Evolutionary conservation across 768 basidiomycete genomes (phyloP).

Genomic region (Mycena maculata): DNA sequence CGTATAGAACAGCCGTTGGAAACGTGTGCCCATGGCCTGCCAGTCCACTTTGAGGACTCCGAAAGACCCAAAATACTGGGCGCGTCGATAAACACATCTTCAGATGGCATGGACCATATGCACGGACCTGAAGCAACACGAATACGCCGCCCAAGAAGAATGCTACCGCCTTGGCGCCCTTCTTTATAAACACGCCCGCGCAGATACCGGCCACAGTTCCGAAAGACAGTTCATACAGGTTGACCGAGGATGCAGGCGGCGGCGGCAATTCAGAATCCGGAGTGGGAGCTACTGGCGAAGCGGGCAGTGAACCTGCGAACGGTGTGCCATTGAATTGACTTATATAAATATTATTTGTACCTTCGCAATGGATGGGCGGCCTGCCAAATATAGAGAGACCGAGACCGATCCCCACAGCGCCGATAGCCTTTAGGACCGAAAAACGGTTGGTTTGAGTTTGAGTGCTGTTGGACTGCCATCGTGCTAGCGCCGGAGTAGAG

Average conservation of each 20-base stretch:
- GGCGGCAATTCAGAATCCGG: constrained; percentile 50
- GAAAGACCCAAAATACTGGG: constrained; percentile 81
- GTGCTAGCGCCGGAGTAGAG: constrained; percentile 3
- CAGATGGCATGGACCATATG: not conserved
- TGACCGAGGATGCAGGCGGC: constrained; percentile 80
- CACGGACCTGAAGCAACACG: constrained; percentile 85
- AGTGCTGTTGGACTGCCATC: constrained; percentile 9
- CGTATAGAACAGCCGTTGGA: constrained; percentile 80
- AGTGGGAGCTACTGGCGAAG: constrained; percentile 21
- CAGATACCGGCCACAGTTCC: constrained; percentile 91
- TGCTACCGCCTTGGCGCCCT: constrained; percentile 87
- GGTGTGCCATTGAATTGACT: not conserved
- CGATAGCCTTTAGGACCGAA: constrained; percentile 26
- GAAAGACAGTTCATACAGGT: constrained; percentile 84
- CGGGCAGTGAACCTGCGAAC: constrained; percentile 27
- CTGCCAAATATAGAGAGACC: constrained; percentile 41
- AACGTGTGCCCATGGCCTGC: constrained; percentile 69
- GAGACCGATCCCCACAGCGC: constrained; percentile 37
- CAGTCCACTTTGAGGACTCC: constrained; percentile 86
- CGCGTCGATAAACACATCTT: not conserved
- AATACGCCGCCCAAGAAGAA: constrained; percentile 93
- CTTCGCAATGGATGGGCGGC: constrained; percentile 63
- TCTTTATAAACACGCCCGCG: constrained; percentile 94
- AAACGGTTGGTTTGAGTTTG: constrained; percentile 2
- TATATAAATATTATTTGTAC: constrained; percentile 44